phyloP scores from a whole-genome alignment of 164 flowering plant species.

The Amborella trichopoda region DNA sequence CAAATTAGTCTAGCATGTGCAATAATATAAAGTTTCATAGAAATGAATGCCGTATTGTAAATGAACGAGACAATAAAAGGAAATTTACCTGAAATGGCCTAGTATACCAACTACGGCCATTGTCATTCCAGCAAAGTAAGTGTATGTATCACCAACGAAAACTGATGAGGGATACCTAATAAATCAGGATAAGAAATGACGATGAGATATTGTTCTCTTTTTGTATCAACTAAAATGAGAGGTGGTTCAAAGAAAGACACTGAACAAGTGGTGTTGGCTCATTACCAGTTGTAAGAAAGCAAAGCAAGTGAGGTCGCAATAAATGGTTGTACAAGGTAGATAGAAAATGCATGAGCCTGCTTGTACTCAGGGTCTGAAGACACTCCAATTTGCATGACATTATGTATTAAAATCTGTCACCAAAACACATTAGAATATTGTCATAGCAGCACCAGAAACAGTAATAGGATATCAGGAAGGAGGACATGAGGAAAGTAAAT shows the following conservation, averaged over 20 bases:
- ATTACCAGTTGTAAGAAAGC: conserved; percentile 85
- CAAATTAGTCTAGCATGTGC: too few species aligned
- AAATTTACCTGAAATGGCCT: conserved; percentile 80
- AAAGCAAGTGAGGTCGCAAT: conserved; percentile 81
- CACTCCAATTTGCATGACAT: conserved; percentile 95
- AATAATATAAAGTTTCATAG: too few species aligned
- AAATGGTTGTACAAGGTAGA: conserved; percentile 83
- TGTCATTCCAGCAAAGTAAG: conserved; percentile 98
- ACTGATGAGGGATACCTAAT: conserved; percentile 95
- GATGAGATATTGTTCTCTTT: too few species aligned
- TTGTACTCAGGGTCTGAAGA: conserved; percentile 65
- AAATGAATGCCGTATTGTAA: too few species aligned
- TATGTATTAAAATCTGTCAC: conserved; percentile 80
- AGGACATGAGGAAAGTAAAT: too few species aligned
- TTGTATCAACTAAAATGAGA: background rate
- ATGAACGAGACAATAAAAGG: conserved; percentile 1
- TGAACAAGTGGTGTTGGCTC: background rate
- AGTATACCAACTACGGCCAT: conserved; percentile 93
- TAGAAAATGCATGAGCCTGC: conserved; percentile 95
- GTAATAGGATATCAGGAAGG: background rate
- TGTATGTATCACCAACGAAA: conserved; percentile 96
- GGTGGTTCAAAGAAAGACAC: background rate
- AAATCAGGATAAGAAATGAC: conserved; percentile 5
- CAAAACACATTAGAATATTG: background rate
- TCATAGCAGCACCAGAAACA: too few species aligned